phyloP scores from a whole-genome alignment of 805 yeast species.

The Priceomyces medius region DNA sequence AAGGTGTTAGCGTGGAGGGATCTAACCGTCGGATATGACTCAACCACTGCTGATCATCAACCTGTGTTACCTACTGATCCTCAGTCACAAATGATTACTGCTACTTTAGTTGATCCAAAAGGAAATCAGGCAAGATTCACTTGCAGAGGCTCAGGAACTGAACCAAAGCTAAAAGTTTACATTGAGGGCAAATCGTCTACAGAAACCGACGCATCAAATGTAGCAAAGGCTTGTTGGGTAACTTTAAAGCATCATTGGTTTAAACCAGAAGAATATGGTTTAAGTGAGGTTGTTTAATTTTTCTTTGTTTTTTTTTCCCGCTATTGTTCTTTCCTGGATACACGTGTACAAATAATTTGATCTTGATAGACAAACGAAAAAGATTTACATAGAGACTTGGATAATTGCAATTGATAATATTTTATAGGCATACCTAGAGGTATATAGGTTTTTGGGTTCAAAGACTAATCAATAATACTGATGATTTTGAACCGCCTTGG shows the following conservation, averaged over 20 bases:
- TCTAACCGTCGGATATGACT: constrained; percentile 78
- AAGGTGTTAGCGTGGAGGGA: constrained; percentile 73
- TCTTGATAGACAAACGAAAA: constrained; percentile 1
- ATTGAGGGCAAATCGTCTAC: constrained; percentile 65
- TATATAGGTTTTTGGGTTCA: not conserved
- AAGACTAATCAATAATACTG: not conserved
- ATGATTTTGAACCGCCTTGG: constrained; percentile 32
- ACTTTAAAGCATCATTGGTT: constrained; percentile 64
- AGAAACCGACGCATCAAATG: constrained; percentile 45
- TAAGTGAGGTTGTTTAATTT: constrained; percentile 35
- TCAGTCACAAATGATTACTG: constrained; percentile 85
- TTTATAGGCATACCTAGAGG: too few relatives aligned
- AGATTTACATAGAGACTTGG: not conserved
- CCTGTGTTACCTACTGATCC: constrained; percentile 74
- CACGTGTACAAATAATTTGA: constrained; percentile 5
- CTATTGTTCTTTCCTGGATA: constrained; percentile 5
- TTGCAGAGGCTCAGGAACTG: constrained; percentile 93
- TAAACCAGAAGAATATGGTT: constrained; percentile 47
- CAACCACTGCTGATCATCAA: constrained; percentile 52
- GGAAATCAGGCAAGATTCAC: constrained; percentile 61
- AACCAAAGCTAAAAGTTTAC: constrained; percentile 89
- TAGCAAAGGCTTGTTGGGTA: constrained; percentile 71
- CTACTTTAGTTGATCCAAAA: constrained; percentile 30
- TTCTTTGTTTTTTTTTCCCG: not conserved
- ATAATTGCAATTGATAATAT: not conserved